phyloP scores from a whole-genome alignment of 2,329 filamentous ascomycete genomes.

The Ceratocystis variospora region DNA sequence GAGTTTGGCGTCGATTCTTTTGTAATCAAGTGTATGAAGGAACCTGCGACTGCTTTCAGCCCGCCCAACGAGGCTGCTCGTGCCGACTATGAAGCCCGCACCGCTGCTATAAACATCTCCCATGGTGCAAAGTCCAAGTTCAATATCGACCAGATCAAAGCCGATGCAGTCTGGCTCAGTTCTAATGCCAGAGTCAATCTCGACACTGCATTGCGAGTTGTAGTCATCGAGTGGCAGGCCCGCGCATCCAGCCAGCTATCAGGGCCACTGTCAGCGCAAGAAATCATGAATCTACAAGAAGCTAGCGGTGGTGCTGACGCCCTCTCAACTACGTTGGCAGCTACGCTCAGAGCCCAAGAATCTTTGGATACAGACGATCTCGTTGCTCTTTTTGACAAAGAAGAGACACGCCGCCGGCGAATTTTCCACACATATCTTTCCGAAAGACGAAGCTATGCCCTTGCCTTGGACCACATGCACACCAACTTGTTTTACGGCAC shows the following conservation, averaged over 20 bases:
- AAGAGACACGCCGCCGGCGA: constrained; percentile 49
- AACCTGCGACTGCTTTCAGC: constrained; percentile 55
- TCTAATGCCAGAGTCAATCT: constrained; percentile 66
- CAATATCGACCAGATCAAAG: constrained; percentile 67
- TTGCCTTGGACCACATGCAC: constrained; percentile 44
- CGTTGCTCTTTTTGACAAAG: constrained; percentile 46
- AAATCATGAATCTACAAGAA: constrained; percentile 61
- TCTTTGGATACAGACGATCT: constrained; percentile 41
- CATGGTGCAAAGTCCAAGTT: constrained; percentile 52
- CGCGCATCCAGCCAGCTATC: constrained; percentile 60
- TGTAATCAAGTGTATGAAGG: constrained; percentile 53
- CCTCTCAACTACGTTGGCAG: constrained; percentile 43
- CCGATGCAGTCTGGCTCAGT: constrained; percentile 76
- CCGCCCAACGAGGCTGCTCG: constrained; percentile 48
- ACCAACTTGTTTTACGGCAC: constrained; percentile 34
- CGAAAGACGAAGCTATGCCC: constrained; percentile 55
- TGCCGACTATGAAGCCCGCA: constrained; percentile 66
- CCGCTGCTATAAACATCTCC: constrained; percentile 71
- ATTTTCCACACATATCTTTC: constrained; percentile 57
- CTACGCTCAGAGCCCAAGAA: constrained; percentile 35
- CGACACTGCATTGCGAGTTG: constrained; percentile 64
- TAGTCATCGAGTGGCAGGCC: constrained; percentile 70
- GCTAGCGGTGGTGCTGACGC: constrained; percentile 52
- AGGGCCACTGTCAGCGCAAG: constrained; percentile 60
- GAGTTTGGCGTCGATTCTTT: constrained; percentile 59